A percentile compares a stretch with the other conserved stretches of the same genome.
Conservation (phyloP, 495 filamentous ascomycete species). For the Podospora tetraspora region DNA sequence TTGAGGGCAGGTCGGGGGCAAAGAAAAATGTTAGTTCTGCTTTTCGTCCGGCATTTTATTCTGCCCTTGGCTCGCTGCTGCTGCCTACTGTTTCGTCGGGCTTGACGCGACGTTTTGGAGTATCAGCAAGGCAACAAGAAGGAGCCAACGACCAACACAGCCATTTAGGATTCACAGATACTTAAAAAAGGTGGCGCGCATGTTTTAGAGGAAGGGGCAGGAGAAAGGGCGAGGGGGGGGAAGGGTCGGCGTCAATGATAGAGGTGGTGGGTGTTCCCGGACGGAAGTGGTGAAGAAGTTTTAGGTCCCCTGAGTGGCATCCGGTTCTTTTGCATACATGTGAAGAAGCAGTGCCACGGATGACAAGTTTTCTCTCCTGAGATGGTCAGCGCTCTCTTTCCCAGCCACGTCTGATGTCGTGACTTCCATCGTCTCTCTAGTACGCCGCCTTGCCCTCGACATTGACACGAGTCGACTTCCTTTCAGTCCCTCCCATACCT, state of each 20-base stretch:
- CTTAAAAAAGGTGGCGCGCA: background rate
- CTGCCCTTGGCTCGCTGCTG: background rate
- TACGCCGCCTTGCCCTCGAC: background rate
- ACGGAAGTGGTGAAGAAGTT: background rate
- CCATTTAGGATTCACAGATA: background rate
- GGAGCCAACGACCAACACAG: background rate
- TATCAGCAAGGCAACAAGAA: background rate
- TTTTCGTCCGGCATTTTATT: background rate
- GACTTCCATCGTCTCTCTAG: background rate
- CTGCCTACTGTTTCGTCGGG: background rate
- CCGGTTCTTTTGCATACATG: background rate
- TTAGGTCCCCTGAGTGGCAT: background rate
- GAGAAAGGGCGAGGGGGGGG: background rate
- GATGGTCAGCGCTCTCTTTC: background rate
- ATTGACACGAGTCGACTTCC: background rate
- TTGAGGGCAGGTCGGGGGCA: background rate
- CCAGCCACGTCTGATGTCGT: background rate
- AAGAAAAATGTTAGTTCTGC: background rate
- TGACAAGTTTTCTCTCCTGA: background rate
- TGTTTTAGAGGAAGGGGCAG: background rate
- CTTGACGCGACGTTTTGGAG: background rate
- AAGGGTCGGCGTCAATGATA: background rate
- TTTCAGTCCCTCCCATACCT: background rate
- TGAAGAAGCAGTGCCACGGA: background rate
- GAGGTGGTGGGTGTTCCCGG: background rate